Evolutionary conservation across 768 basidiomycete genomes (phyloP), one percentile per base, ranked within the genome.

Genomic region (Naematelia aurantialba): DNA sequence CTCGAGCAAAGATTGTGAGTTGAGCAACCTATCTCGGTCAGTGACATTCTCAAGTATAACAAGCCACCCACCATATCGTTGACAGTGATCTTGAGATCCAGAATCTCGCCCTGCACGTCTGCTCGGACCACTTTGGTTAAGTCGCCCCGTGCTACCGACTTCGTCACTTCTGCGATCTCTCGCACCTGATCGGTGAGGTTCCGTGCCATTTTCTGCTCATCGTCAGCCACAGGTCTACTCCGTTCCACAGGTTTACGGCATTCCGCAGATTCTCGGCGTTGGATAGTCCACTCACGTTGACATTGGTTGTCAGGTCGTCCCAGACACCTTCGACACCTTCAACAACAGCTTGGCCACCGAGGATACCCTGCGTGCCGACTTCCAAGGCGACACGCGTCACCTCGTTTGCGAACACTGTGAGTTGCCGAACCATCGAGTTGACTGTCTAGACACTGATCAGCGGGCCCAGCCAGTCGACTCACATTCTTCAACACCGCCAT

Each of bases 401-500:
- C 58, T 76, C 74, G 42, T 72, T 68, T 8, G 72, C 76, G 48
- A 77, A 77, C 17, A 70, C 63, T 2, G 72, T 74, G 42, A 77
- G 59, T 53, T 73, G 74, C 51, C 68, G 49, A 13, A 77, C 59
- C 73, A 78, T 76, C 19, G 73, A 74, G 57, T 81, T 76, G 70
- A 79, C 75, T 5, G 72, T 74, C 72, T 73, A 12, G 3, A 31
- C 3, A 5, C 1, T 19, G 4, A 26, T 52, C 46, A 60, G 56
- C 61, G n/a, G 42, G 19, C 4, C n/a, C 3, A 56, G 44, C 12
- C 39, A 30, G 17, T 17, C 19, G 42, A 52, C 71, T 59, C 52
- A 70, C 80, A 56, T 79, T 77, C 68, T 80, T 80, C 63, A 82
- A 65, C 1, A 77, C 75, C 0, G 78, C 79, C 73, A 97, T 94